These are phyloP conservation scores for Metschnikowia drakensbergensis DNA, from an alignment of 805 yeast genomes.

Conservation along the genomic window DNA sequence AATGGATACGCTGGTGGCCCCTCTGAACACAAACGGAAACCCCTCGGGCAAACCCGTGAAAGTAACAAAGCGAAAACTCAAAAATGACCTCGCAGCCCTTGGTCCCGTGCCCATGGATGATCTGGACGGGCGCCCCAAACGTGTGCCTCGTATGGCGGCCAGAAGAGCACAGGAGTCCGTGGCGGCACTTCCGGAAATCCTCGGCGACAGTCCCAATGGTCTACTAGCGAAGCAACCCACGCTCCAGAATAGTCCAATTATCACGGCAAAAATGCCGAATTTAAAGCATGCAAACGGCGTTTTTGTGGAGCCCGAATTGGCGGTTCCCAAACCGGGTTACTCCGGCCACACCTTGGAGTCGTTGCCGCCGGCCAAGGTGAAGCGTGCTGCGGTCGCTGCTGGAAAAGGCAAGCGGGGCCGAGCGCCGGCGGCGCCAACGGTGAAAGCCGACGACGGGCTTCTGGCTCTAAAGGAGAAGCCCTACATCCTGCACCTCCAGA, in stretches of 20 bases:
- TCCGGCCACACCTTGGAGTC: constrained; percentile 73
- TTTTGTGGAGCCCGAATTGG: constrained; percentile 57
- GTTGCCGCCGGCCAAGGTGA: constrained; percentile 59
- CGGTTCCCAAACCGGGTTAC: constrained; percentile 52
- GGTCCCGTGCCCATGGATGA: not conserved
- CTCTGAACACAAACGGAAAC: not conserved
- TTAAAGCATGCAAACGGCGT: constrained; percentile 7
- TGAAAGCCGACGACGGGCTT: constrained; percentile 17
- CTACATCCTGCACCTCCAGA: constrained; percentile 15
- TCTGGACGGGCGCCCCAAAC: not conserved
- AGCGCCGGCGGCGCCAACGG: constrained; percentile 12
- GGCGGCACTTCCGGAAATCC: not conserved
- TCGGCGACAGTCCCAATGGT: not conserved
- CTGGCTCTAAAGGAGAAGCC: constrained; percentile 12
- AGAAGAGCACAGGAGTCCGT: constrained; percentile 1
- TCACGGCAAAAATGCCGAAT: constrained; percentile 6
- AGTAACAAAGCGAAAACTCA: not conserved
- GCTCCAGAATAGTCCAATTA: constrained; percentile 11
- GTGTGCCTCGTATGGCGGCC: constrained; percentile 3
- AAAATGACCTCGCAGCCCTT: constrained; percentile 1
- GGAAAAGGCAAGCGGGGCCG: constrained; percentile 34
- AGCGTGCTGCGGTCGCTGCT: constrained; percentile 53
- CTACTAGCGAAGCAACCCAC: not conserved
- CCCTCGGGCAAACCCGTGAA: not conserved
- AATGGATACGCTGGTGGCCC: not conserved